phyloP scores from a whole-genome alignment of 2,329 filamentous ascomycete genomes.

The Colletotrichum sp. region DNA sequence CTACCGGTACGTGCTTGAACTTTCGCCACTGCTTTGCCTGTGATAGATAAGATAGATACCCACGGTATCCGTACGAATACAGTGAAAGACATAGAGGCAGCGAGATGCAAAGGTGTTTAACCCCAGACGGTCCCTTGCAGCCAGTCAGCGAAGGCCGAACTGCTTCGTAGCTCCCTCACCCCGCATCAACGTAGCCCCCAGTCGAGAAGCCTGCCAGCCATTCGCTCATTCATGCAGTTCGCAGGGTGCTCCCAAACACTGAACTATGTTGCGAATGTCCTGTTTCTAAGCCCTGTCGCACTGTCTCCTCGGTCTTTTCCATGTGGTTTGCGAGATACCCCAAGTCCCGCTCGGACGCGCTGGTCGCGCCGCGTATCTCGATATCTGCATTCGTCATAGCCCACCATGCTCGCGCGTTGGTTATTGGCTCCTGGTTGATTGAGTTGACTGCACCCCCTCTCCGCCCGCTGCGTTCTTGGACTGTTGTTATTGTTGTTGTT shows the following conservation, averaged over 20 bases:
- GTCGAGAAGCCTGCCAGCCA: neutral
- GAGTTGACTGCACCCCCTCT: neutral
- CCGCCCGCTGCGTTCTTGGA: neutral
- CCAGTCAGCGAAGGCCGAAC: neutral
- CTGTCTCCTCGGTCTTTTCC: neutral
- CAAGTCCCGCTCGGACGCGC: neutral
- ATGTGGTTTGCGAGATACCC: neutral
- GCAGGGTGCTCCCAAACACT: neutral
- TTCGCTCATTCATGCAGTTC: constrained; percentile 4
- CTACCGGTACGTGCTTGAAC: neutral
- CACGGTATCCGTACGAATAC: neutral
- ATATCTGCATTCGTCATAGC: constrained; percentile 4
- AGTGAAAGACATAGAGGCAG: neutral
- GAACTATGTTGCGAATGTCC: neutral
- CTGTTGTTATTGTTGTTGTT: neutral
- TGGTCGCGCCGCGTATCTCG: neutral
- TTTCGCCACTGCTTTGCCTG: neutral
- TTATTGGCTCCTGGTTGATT: neutral
- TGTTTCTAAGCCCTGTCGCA: neutral
- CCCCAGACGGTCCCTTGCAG: constrained; percentile 18
- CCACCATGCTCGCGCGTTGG: neutral
- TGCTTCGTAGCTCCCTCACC: neutral
- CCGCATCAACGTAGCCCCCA: neutral
- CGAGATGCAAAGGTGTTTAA: neutral
- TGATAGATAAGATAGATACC: neutral